Evolutionary conservation across 495 filamentous ascomycete species (phyloP).

Genomic region (Penicillium fimorum): DNA sequence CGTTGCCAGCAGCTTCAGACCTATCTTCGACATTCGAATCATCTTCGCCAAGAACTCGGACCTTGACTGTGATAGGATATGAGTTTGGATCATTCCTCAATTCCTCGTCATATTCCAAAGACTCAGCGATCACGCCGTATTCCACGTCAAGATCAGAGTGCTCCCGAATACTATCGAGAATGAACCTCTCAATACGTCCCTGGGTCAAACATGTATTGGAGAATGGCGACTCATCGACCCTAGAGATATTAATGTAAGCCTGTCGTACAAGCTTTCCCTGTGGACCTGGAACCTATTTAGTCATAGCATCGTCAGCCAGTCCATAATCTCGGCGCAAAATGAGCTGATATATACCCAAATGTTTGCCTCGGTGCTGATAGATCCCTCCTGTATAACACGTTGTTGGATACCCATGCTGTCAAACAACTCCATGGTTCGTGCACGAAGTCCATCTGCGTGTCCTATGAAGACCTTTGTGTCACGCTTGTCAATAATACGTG

Average conservation of each 20-base stretch:
- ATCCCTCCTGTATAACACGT: constrained; percentile 57
- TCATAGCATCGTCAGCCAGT: neutral
- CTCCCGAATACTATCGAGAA: constrained; percentile 50
- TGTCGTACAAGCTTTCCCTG: constrained; percentile 49
- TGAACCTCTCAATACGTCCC: constrained; percentile 56
- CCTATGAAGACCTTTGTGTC: constrained; percentile 52
- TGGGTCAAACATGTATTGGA: constrained; percentile 54
- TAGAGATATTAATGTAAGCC: constrained; percentile 52
- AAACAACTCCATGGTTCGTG: constrained; percentile 62
- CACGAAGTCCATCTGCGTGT: constrained; percentile 60
- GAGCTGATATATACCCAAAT: constrained; percentile 34
- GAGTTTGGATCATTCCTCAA: constrained; percentile 41
- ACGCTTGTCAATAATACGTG: constrained; percentile 62
- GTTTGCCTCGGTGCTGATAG: constrained; percentile 47
- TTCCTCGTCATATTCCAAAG: constrained; percentile 45
- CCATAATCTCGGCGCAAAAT: neutral
- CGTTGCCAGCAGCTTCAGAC: constrained; percentile 31
- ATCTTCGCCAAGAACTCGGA: constrained; percentile 46
- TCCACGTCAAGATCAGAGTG: constrained; percentile 50
- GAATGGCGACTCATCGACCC: constrained; percentile 52
- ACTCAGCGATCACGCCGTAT: constrained; percentile 47
- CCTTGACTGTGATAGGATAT: constrained; percentile 53
- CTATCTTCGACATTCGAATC: constrained; percentile 27
- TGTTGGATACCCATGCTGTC: constrained; percentile 66
- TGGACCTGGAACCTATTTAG: constrained; percentile 32